These are phyloP conservation scores for Babesia bovis DNA, from an alignment of 169 alveolate genomes.

Conservation along the genomic window DNA sequence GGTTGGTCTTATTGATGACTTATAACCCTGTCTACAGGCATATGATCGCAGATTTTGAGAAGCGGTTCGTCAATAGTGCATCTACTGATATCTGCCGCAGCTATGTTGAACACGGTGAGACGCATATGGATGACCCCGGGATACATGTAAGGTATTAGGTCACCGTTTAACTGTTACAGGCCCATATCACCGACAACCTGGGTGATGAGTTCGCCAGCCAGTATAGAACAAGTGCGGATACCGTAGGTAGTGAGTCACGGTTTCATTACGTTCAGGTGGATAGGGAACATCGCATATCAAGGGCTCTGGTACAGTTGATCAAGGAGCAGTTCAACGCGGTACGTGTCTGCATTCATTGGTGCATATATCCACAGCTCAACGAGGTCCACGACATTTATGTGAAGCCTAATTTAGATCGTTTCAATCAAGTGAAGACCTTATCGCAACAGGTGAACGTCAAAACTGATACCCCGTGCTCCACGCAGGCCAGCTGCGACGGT, in stretches of 20 bases:
- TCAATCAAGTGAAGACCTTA: slow-evolving; percentile 36
- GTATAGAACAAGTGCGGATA: neutral
- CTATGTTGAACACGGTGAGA: slow-evolving; percentile 25
- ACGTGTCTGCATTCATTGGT: neutral
- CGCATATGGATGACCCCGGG: slow-evolving; percentile 13
- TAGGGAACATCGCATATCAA: slow-evolving; percentile 9
- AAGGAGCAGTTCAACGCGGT: slow-evolving; percentile 59
- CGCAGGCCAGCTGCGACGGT: slow-evolving; percentile 58
- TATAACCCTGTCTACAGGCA: slow-evolving; percentile 19
- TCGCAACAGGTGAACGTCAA: slow-evolving; percentile 11
- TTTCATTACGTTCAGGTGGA: neutral
- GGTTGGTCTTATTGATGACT: neutral
- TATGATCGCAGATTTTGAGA: slow-evolving; percentile 51
- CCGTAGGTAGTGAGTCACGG: neutral
- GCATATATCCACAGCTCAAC: slow-evolving; percentile 50
- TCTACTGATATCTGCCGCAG: neutral
- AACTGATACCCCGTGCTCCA: slow-evolving; percentile 42
- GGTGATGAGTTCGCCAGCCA: slow-evolving; percentile 12
- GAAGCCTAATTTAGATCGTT: slow-evolving; percentile 57
- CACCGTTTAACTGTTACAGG: neutral
- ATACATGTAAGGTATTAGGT: neutral
- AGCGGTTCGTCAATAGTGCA: neutral
- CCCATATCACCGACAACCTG: slow-evolving; percentile 1
- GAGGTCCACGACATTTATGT: slow-evolving; percentile 62
- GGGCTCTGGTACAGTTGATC: slow-evolving; percentile 44